Base-by-base conservation (phyloP, 2,329 filamentous ascomycete genomes). In the Botrytis porri region DNA sequence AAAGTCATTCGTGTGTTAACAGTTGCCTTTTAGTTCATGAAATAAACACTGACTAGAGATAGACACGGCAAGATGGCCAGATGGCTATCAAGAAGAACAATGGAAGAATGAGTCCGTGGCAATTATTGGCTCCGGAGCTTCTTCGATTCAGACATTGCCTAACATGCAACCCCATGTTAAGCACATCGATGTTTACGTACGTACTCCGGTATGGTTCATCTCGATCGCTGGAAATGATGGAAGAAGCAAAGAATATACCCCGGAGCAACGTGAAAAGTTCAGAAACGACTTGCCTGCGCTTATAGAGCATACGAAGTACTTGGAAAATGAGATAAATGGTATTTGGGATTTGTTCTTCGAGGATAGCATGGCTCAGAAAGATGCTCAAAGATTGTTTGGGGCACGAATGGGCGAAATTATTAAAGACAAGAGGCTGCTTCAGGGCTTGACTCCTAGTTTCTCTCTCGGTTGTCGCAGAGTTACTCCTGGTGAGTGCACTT, bases 101-200 rank as follows among this genome's bases (percentile, higher is more conserved):
- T 79, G 77, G 77, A 77, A 76, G 62, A 67, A 75, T 37, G 76
- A 78, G 59, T 75, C 82, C 82, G 77, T 83, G 14, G 82, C 79
- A 22, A 78, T 83, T 60, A 82, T 83, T 73, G 82, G 82, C 57
- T 82, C 81, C 54, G 83, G 83, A 8, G 79, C 83, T 51, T 81
- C 81, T 22, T 83, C 78, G 0, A 79, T 81, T 32, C 81, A 82
- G 59, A 81, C 81, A 25, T 70, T 82, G 16, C 80, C 81, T 29
- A 75, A 75, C 29, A 78, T 83, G 75, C 84, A 85, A 72, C 81
- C 84, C 0, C 77, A 82, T 45, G 84, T 83, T 64, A 78, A 82
- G 12, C 83, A 84, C 57, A 81, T 86, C 16, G 86, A 83, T 6
- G 85, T 83, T 18, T 87, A 87, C 74, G 85, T 88, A 67, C 83